Percentiles rank a stretch among this genome's conserved stretches.
phyloP scores from a whole-genome alignment of 345 rosid species.

The Arabidopsis suecica region DNA sequence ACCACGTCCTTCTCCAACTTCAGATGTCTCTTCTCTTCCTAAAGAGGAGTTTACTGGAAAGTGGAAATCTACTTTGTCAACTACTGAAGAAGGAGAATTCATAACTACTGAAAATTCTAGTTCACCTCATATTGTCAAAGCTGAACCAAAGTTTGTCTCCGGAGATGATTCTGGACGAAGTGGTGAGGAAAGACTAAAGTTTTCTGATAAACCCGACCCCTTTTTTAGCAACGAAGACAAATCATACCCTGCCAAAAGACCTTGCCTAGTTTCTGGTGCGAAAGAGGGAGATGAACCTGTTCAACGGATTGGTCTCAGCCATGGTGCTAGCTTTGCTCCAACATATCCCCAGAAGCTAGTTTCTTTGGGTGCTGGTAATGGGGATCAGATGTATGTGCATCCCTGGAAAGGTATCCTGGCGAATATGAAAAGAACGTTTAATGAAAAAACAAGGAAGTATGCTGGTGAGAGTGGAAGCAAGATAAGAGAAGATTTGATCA shows the following conservation, averaged over 20 bases:
- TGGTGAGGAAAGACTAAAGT: constrained; percentile 1
- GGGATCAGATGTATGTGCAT: constrained; percentile 54
- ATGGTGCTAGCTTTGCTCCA: constrained; percentile 19
- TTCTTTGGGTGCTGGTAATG: constrained; percentile 2
- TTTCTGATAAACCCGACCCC: constrained; percentile 11
- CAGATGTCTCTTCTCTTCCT: background rate
- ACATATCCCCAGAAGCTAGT: constrained; percentile 28
- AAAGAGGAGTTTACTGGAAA: background rate
- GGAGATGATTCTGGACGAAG: constrained; percentile 15
- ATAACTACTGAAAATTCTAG: background rate
- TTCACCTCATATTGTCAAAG: background rate
- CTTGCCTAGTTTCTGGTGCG: constrained; percentile 26
- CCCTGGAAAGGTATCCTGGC: constrained; percentile 83
- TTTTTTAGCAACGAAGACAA: background rate
- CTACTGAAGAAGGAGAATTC: background rate
- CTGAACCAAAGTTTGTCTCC: constrained; percentile 28
- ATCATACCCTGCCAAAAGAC: constrained; percentile 24
- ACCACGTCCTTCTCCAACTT: constrained; percentile 4
- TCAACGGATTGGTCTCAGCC: constrained; percentile 16
- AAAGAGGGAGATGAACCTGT: constrained; percentile 27
- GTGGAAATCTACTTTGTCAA: background rate
- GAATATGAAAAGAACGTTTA: constrained; percentile 51
- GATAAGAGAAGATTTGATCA: constrained; percentile 52
- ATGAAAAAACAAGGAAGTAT: constrained; percentile 41
- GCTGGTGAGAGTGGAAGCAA: constrained; percentile 69